These are phyloP conservation scores for Aspergillus niger DNA, from an alignment of 2,329 filamentous ascomycete genomes.

Conservation along the genomic window DNA sequence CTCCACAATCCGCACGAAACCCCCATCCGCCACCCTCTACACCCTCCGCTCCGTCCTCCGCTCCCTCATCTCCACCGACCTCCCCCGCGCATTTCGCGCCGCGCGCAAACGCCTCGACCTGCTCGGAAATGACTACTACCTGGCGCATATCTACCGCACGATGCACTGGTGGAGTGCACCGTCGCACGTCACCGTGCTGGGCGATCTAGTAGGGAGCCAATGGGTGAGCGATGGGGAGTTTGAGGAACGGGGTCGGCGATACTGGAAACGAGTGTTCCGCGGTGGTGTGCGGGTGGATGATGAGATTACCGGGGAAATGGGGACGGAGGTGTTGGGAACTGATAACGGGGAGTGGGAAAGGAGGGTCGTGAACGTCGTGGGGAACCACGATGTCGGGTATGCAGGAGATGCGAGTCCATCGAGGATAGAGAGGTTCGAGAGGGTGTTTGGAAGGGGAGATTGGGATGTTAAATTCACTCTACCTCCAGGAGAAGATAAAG, in stretches of 20 bases:
- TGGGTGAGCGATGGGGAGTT: slow-evolving; percentile 92
- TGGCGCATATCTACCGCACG: slow-evolving; percentile 87
- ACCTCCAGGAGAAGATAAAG: not conserved
- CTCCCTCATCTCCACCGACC: slow-evolving; percentile 63
- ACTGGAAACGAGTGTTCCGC: slow-evolving; percentile 79
- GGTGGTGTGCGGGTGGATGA: slow-evolving; percentile 62
- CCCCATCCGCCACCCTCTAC: slow-evolving; percentile 9
- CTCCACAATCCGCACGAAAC: not conserved
- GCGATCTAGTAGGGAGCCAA: slow-evolving; percentile 90
- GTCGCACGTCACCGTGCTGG: slow-evolving; percentile 84
- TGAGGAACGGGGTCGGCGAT: slow-evolving; percentile 67
- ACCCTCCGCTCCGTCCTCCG: slow-evolving; percentile 26
- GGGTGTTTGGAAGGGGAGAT: slow-evolving; percentile 81
- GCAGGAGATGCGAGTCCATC: slow-evolving; percentile 82
- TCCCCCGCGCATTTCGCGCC: slow-evolving; percentile 66
- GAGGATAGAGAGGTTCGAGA: slow-evolving; percentile 78
- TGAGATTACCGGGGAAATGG: slow-evolving; percentile 10
- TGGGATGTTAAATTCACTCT: slow-evolving; percentile 80
- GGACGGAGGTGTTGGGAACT: slow-evolving; percentile 31
- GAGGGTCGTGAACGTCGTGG: slow-evolving; percentile 83
- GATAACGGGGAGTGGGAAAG: slow-evolving; percentile 64
- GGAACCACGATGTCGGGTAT: slow-evolving; percentile 97
- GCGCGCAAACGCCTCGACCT: slow-evolving; percentile 81
- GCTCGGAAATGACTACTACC: slow-evolving; percentile 90
- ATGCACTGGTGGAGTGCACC: slow-evolving; percentile 81